These are phyloP conservation scores for Candida caryicola DNA, from an alignment of 805 yeast genomes.

Conservation along the genomic window DNA sequence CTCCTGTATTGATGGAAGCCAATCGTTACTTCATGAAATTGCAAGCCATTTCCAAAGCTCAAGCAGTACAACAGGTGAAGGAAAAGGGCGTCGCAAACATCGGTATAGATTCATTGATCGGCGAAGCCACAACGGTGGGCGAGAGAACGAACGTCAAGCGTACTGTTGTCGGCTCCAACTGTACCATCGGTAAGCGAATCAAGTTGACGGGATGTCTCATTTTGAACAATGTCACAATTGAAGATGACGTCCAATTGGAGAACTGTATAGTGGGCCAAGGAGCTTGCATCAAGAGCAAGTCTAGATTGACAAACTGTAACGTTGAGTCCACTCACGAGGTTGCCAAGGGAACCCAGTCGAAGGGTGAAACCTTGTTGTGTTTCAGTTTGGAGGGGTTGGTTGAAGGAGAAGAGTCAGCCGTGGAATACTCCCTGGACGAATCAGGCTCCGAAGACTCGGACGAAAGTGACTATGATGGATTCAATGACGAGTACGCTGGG, in stretches of 20 bases:
- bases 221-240: conserved; percentile 66
- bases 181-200: conserved; percentile 81
- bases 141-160: conserved; percentile 86
- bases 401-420: conserved; percentile 28
- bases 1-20: conserved; percentile 84
- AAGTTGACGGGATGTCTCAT: conserved; percentile 84
- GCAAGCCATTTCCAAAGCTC: conserved; percentile 46
- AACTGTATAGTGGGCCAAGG: conserved; percentile 80
- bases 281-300: conserved; percentile 62
- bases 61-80: conserved; percentile 30
- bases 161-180: conserved; percentile 71
- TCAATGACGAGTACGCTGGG: conserved; percentile 58
- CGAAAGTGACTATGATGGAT: conserved; percentile 39
- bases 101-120: conserved; percentile 85
- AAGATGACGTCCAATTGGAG: conserved; percentile 77
- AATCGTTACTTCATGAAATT: conserved; percentile 72
- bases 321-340: conserved; percentile 80
- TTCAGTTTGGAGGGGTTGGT: conserved; percentile 43
- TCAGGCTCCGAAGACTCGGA: conserved; percentile 43
- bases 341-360: conserved; percentile 48
- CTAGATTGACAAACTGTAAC: conserved; percentile 73
- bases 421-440: conserved; percentile 22
- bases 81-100: conserved; percentile 66
- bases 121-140: conserved; percentile 62
- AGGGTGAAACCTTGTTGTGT: conserved; percentile 57